Percentiles rank a stretch among this genome's conserved stretches.
These are phyloP conservation scores for Diaporthe batatas DNA, from an alignment of 2,329 filamentous ascomycete genomes.

Conservation along the genomic window DNA sequence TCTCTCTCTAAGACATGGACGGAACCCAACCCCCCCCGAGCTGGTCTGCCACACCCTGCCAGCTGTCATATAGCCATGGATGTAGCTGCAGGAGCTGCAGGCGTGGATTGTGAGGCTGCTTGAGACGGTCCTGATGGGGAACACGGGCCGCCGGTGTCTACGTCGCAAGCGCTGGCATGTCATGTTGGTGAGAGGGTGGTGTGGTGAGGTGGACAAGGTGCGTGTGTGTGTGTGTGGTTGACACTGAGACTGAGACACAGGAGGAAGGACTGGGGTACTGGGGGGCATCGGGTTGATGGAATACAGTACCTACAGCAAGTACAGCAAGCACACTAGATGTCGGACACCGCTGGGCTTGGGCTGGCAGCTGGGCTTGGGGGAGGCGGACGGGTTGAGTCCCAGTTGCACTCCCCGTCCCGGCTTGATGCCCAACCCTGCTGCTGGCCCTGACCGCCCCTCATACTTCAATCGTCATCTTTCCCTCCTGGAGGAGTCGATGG, in stretches of 20 bases:
- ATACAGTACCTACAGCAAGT: background rate
- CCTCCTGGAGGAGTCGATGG: slow-evolving; percentile 4
- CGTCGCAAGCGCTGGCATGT: slow-evolving; percentile 32
- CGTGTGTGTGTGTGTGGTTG: background rate
- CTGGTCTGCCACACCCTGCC: slow-evolving; percentile 34
- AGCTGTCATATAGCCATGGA: slow-evolving; percentile 39
- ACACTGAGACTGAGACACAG: slow-evolving; percentile 21
- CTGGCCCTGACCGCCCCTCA: slow-evolving; percentile 35
- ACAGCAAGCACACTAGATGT: background rate
- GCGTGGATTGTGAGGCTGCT: slow-evolving; percentile 33
- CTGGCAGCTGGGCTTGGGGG: background rate
- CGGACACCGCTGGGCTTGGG: slow-evolving; percentile 1
- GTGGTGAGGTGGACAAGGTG: background rate
- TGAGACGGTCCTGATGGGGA: slow-evolving; percentile 10
- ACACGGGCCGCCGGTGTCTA: slow-evolving; percentile 23
- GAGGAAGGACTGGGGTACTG: slow-evolving; percentile 8
- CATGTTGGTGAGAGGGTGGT: slow-evolving; percentile 23
- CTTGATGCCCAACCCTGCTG: slow-evolving; percentile 41
- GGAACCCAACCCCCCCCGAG: slow-evolving; percentile 22
- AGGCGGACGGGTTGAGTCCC: slow-evolving; percentile 11
- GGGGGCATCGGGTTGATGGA: slow-evolving; percentile 27
- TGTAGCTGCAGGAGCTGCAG: slow-evolving; percentile 34
- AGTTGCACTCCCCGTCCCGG: background rate
- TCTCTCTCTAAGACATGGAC: slow-evolving; percentile 4
- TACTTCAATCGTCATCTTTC: slow-evolving; percentile 36